Evolutionary conservation across 768 basidiomycete species (phyloP).

Genomic region (Hypholoma fasciculare): DNA sequence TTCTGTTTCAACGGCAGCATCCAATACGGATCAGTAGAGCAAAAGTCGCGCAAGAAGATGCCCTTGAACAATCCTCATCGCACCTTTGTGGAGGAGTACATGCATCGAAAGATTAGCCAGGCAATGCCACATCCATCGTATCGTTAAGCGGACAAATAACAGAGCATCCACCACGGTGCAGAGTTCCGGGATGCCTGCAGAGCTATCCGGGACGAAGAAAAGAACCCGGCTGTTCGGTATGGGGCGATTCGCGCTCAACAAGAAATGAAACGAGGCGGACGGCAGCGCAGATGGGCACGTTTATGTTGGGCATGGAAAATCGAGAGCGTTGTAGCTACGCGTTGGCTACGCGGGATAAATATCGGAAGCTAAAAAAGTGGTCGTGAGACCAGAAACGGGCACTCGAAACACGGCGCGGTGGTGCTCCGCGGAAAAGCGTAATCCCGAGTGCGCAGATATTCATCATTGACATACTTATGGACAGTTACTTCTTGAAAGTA

Average conservation of each 20-base stretch:
- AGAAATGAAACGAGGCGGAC: background rate
- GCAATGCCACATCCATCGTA: too few relatives aligned
- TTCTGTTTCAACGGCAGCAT: too few relatives aligned
- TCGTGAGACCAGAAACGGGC: background rate
- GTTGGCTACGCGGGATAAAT: background rate
- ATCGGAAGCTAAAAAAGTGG: background rate
- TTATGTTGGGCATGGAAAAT: background rate
- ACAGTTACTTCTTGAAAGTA: slow-evolving; percentile 54
- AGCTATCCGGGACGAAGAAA: background rate
- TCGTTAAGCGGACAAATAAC: too few relatives aligned
- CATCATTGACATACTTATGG: background rate
- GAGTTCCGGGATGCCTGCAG: background rate
- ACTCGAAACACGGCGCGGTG: too few relatives aligned
- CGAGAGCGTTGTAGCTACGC: background rate
- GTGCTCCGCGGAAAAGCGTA: background rate
- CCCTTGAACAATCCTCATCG: too few relatives aligned
- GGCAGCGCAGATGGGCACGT: background rate
- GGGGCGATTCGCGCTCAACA: background rate
- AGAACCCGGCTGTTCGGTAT: background rate
- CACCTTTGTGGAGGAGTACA: too few relatives aligned
- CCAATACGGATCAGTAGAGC: too few relatives aligned
- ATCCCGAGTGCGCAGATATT: background rate
- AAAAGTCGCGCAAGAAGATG: too few relatives aligned
- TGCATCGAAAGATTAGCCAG: too few relatives aligned
- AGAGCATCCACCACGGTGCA: too few relatives aligned